Conservation (phyloP, 305 asterid species). For the Solanum hybrid region DNA sequence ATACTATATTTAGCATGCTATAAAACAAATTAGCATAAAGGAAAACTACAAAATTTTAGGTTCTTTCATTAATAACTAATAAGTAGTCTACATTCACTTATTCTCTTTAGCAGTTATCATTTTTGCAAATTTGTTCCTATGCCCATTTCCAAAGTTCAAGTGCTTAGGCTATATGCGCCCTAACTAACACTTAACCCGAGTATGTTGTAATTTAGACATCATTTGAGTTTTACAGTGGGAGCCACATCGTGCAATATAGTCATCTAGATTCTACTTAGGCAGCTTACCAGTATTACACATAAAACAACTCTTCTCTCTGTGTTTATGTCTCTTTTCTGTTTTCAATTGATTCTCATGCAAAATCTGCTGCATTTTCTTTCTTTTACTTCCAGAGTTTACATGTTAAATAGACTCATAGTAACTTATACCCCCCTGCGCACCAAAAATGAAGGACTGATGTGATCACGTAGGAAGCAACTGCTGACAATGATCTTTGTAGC, state of each 20-base stretch:
- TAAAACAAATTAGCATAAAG: not conserved
- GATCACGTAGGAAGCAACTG: not conserved
- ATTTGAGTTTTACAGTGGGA: not conserved
- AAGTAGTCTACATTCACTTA: not conserved
- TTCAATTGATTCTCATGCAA: not conserved
- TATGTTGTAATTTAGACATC: not conserved
- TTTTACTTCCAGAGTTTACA: not conserved
- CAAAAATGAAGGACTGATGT: not conserved
- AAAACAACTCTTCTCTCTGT: not conserved
- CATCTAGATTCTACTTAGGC: not conserved
- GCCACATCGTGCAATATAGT: not conserved
- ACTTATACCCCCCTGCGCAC: not conserved
- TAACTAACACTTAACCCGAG: not conserved
- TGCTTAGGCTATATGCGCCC: not conserved
- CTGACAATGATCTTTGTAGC: not conserved
- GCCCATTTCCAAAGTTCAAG: not conserved
- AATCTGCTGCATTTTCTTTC: not conserved
- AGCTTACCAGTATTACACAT: not conserved
- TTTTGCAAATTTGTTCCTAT: not conserved
- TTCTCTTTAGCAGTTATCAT: not conserved
- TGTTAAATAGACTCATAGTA: not conserved
- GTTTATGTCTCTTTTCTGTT: not conserved
- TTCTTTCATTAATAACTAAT: not conserved
- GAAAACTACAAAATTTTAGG: not conserved
- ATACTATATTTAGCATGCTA: not conserved